Percentiles rank a stretch among this genome's conserved stretches.
Evolutionary conservation across 2,329 filamentous ascomycete genomes (phyloP).

Genomic region (Penicillium decumbens): DNA sequence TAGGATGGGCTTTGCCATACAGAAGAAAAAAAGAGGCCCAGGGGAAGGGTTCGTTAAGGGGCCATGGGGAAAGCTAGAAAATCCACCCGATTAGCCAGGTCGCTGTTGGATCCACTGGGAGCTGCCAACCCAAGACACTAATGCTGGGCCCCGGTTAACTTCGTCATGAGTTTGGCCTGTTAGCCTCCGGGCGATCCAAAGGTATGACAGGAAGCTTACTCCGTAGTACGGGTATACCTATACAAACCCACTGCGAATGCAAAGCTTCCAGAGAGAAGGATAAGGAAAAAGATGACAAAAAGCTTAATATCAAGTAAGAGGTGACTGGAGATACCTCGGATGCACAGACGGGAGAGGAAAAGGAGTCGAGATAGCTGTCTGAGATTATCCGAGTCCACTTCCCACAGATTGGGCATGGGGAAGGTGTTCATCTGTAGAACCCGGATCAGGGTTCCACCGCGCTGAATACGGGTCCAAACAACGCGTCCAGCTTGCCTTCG

Average conservation of each 20-base stretch:
- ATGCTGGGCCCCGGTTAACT: conserved; percentile 1
- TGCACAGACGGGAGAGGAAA: conserved; percentile 3
- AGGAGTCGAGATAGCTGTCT: conserved; percentile 4
- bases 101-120: conserved; percentile 27
- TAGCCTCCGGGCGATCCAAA: not conserved
- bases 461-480: conserved; percentile 13
- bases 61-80: conserved; percentile 30
- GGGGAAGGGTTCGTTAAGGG: conserved; percentile 32
- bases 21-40: conserved; percentile 14
- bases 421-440: conserved; percentile 18
- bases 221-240: not conserved
- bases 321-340: conserved; percentile 3
- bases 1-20: conserved; percentile 12
- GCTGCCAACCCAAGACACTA: conserved; percentile 28
- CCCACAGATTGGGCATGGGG: conserved; percentile 5
- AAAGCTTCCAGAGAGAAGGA: not conserved
- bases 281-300: conserved; percentile 1
- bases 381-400: conserved; percentile 4
- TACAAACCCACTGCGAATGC: not conserved
- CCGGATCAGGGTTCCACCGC: conserved; percentile 13
- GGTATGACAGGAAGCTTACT: not conserved
- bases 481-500: conserved; percentile 9
- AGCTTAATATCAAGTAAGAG: conserved; percentile 4
- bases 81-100: conserved; percentile 30
- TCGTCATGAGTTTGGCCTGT: not conserved